Evolutionary conservation across 176 grass and related monocot genomes (phyloP), one percentile per base, ranked within the genome.

Genomic region (Carex myosuroides): DNA sequence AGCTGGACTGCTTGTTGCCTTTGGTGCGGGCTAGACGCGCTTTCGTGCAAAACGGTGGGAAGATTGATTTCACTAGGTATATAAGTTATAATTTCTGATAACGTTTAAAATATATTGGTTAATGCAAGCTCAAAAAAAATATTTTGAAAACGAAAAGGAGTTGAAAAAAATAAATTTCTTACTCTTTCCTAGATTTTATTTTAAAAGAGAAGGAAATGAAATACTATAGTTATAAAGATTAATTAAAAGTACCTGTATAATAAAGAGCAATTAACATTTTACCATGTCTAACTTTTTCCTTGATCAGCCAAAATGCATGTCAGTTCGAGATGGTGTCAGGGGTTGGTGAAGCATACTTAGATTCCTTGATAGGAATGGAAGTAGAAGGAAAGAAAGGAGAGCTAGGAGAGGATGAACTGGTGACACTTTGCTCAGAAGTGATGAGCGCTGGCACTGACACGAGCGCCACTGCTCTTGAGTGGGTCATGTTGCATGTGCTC

Each of bases 391-490:
- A 87, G 21, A 90, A 89, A 46, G 91, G 89, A 71, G 66, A 81
- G 3, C 87, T 99, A 42, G 93, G 93, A 22, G 97, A 96, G 65
- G 90, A 96, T 8, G 97, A 99, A 86, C 54, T 99, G 54, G 93
- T 95, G 54, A 94, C 97, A 68, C 91, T 99, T 62, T 99, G 97
- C 88, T 99, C 97, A 67, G 93, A 99, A 93, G 93, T 96, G 6
- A 94, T 99, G 93, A 99, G 93, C 67, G 97, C 97, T 50, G 97
- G 97, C 60, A 98, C 95, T 0, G 95, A 98, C 76, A 98, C 95
- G 39, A 98, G 95, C 80, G 91, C 93, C 44, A 99, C 91, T 32
- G 87, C 90, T 44, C 84, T 99, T 0, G 93, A 99, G 87, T 99
- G 97, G 97, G 83, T 86, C 68, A 92, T 99, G 97, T 83, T 99